Base-by-base conservation (phyloP, 306 rosid species). In the Prunus fruticosa region DNA sequence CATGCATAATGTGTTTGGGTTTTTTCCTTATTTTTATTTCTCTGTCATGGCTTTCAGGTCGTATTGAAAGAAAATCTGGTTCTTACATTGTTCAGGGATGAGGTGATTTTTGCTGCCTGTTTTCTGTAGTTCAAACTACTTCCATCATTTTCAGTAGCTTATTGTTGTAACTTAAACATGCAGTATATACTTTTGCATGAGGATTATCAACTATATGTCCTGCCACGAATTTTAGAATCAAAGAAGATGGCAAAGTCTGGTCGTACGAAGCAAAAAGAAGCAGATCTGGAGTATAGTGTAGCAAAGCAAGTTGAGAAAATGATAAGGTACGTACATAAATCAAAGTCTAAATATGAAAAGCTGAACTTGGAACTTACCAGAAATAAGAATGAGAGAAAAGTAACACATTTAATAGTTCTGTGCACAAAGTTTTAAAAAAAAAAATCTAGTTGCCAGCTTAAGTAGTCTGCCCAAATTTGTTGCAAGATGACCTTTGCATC, bases 171-270 rank as follows among this genome's bases (percentile, higher is more conserved):
- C 79, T 66, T 53, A 57, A 61, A 83, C 52, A 64, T 81, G 84
- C 90, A 95, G 99, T 88, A 87, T 80, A 69, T 92, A 77, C 93
- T 87, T 78, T 68, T 95, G 86, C 99, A 95, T 18, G 99, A 95
- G 88, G 97, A 95, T 72, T 95, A 95, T 85, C 99, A 90, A 81
- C 84, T 80, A 75, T 90, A 88, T 25, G 99, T 95, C 82, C 86
- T 95, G 76, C 98, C 97, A 67, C 89, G 96, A 67, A 91, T 92
- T 81, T 79, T 92, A 76, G 99, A 95, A 87, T 95, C 99, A 80
- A 95, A 95, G 90, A 95, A 87, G 90, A 89, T 95, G 97, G 99
- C 99, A 61, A 95, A 92, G 88, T 89, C 99, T 76, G 99, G 97
- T 64, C 97, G 99, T 64, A 81, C 97, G 19, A 95, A 92, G 88